Evolutionary conservation across 768 basidiomycete genomes (phyloP), one percentile per base, ranked within the genome.

Genomic region (Phaffia australis): DNA sequence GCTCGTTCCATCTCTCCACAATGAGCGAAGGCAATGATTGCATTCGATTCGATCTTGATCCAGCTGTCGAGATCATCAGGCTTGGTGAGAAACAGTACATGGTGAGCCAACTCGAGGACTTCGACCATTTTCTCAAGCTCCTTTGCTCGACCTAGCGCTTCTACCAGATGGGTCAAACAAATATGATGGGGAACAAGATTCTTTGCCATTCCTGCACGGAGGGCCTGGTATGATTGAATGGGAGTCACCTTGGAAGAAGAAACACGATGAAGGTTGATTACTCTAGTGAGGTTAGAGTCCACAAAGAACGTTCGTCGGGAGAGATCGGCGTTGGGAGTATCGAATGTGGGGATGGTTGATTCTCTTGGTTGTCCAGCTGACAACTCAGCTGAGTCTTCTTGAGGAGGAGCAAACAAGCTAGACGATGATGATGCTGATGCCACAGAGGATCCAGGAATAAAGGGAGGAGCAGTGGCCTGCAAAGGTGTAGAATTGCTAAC

Each of bases 1-100:
- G 91, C 93, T 18, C 82, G 80, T 57, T 88, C 84, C 64, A 89
- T 77, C 64, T 88, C 83, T 0, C 90, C 91, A 0, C 84, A 81
- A 70, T 93, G 87, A 1, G 89, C 90, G 18, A 84, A 80, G 0
- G 87, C 89, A 64, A 89, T 83, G 69, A 98, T 81, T 91, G 97
- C 97, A 66, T 82, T 80, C 75, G 94, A 87, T 75, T 98, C 94
- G 52, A 98, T 78, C 30, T 76, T 72, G 74, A 84, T 82, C 92
- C 93, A 98, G 1, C 80, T 80, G 25, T 56, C 30, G 29, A 59
- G 23, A 35, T 46, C 30, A 32, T 67, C 29, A 79, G 74, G 4
- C 79, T 72, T 25, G 94, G 74, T 1, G 35, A 16, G 73, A 73
- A 48, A 35, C 49, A 63, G 23, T 42, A 64, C 67, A 27, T 18